Percentiles rank a stretch among this genome's conserved stretches.
Evolutionary conservation across 2,329 filamentous ascomycete genomes (phyloP).

Genomic region (Fusarium bactridioides): DNA sequence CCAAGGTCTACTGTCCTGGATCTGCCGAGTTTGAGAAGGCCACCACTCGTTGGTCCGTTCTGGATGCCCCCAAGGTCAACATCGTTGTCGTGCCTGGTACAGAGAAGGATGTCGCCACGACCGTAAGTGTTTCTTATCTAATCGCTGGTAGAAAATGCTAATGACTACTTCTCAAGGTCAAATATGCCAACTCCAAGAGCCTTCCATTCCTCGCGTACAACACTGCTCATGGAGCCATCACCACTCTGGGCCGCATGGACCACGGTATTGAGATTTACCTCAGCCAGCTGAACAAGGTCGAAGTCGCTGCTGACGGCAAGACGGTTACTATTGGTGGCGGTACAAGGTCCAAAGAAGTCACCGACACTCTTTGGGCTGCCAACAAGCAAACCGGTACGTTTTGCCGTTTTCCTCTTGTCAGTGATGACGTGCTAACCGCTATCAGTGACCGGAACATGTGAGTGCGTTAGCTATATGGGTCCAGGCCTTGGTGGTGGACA

Average conservation of each 20-base stretch:
- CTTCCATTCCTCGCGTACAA: conserved; percentile 63
- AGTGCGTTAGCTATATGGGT: conserved; percentile 43
- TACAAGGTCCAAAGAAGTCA: conserved; percentile 54
- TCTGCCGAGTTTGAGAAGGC: conserved; percentile 50
- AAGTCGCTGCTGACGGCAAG: conserved; percentile 52
- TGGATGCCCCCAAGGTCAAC: conserved; percentile 53
- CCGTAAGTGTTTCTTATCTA: conserved; percentile 43
- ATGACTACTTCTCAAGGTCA: conserved; percentile 26
- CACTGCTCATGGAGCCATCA: conserved; percentile 60
- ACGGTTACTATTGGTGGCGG: conserved; percentile 60
- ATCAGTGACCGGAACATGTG: conserved; percentile 37
- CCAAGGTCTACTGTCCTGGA: conserved; percentile 53
- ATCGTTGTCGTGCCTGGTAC: conserved; percentile 57
- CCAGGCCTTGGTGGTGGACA: conserved; percentile 45
- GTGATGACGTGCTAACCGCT: not conserved
- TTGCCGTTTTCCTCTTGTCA: too few species aligned
- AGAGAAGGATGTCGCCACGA: conserved; percentile 58
- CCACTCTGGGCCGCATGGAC: conserved; percentile 57
- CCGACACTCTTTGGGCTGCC: conserved; percentile 56
- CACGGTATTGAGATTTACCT: conserved; percentile 61
- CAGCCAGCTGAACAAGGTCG: conserved; percentile 52
- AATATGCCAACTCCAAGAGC: conserved; percentile 55
- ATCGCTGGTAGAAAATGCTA: fast-evolving
- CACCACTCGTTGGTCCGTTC: conserved; percentile 55
- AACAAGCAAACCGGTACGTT: conserved; percentile 58